Conservation (phyloP, 2,329 filamentous ascomycete species). For the Aspergillus unguis region DNA sequence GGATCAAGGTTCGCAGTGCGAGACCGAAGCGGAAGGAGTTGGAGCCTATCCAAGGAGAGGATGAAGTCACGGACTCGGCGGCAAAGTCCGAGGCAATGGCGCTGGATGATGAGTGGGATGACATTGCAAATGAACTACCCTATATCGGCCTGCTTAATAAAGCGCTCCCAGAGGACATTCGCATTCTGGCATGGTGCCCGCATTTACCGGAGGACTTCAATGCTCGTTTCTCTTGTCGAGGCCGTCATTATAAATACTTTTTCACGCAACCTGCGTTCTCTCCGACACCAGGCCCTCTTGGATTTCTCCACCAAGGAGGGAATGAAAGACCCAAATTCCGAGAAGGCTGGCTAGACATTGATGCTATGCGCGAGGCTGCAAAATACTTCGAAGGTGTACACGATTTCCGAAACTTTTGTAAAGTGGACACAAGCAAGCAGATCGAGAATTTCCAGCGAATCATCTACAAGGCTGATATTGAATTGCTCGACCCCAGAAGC, state of each 20-base stretch:
- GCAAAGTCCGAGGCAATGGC: slow-evolving; percentile 21
- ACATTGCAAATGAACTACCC: slow-evolving; percentile 73
- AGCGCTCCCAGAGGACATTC: slow-evolving; percentile 83
- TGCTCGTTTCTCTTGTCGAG: slow-evolving; percentile 86
- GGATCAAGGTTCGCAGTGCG: slow-evolving; percentile 76
- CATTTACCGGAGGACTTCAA: slow-evolving; percentile 75
- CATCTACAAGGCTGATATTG: slow-evolving; percentile 77
- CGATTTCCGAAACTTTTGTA: slow-evolving; percentile 97
- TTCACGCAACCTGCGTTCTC: slow-evolving; percentile 91
- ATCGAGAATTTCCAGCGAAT: slow-evolving; percentile 76
- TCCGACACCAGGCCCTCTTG: slow-evolving; percentile 58
- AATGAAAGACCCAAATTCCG: slow-evolving; percentile 36
- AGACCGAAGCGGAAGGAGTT: slow-evolving; percentile 50
- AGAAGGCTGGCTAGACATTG: slow-evolving; percentile 81
- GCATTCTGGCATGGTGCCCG: slow-evolving; percentile 90
- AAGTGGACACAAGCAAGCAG: slow-evolving; percentile 85
- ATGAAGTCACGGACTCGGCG: slow-evolving; percentile 15
- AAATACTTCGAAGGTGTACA: slow-evolving; percentile 76
- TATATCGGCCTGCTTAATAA: slow-evolving; percentile 84
- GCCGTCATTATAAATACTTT: slow-evolving; percentile 92
- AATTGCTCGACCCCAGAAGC: slow-evolving; percentile 57
- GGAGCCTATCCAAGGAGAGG: slow-evolving; percentile 5
- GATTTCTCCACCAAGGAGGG: slow-evolving; percentile 40
- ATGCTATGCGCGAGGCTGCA: slow-evolving; percentile 79
- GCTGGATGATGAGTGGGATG: slow-evolving; percentile 54